Evolutionary conservation across 371 early-diverging fungal species (phyloP).

Genomic region (Lichtheimia ramosa): DNA sequence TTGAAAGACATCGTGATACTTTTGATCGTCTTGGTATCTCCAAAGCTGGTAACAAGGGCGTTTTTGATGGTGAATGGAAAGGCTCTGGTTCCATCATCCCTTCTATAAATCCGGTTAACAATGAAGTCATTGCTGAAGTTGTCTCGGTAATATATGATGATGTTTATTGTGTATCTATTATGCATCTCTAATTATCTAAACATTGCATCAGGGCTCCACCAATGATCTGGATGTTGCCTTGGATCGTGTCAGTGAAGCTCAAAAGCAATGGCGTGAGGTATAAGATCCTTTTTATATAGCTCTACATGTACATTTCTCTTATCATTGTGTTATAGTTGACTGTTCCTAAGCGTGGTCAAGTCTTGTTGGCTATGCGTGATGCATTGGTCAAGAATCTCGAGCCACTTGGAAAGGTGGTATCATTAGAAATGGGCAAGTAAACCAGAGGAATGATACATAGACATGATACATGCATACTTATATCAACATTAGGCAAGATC

Average conservation of each 20-base stretch:
- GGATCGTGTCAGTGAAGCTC: slow-evolving; percentile 61
- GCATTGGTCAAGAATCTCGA: slow-evolving; percentile 75
- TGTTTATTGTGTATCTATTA: too few species aligned
- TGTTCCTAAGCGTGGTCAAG: slow-evolving; percentile 92
- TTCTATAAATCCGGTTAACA: slow-evolving; percentile 86
- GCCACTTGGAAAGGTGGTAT: slow-evolving; percentile 83
- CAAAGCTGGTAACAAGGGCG: slow-evolving; percentile 77
- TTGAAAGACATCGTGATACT: slow-evolving; percentile 44
- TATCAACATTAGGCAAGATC: slow-evolving; percentile 65
- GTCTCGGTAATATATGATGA: slow-evolving; percentile 55
- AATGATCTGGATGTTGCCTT: slow-evolving; percentile 50
- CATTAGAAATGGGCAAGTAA: slow-evolving; percentile 86
- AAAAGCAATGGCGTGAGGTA: slow-evolving; percentile 72
- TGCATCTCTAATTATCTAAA: too few species aligned
- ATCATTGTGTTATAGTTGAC: slow-evolving; percentile 56
- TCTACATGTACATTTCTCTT: not conserved
- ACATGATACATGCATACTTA: not conserved
- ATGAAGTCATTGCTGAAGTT: slow-evolving; percentile 84
- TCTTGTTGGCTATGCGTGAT: slow-evolving; percentile 91
- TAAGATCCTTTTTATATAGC: not conserved
- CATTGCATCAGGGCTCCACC: slow-evolving; percentile 33
- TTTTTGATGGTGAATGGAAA: slow-evolving; percentile 89
- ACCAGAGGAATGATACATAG: not conserved
- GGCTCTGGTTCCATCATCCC: slow-evolving; percentile 78
- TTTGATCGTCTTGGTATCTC: slow-evolving; percentile 71